Percentiles rank a stretch among this genome's conserved stretches.
phyloP scores from a whole-genome alignment of 2,329 filamentous ascomycete genomes.

The Cladosporium sp. region DNA sequence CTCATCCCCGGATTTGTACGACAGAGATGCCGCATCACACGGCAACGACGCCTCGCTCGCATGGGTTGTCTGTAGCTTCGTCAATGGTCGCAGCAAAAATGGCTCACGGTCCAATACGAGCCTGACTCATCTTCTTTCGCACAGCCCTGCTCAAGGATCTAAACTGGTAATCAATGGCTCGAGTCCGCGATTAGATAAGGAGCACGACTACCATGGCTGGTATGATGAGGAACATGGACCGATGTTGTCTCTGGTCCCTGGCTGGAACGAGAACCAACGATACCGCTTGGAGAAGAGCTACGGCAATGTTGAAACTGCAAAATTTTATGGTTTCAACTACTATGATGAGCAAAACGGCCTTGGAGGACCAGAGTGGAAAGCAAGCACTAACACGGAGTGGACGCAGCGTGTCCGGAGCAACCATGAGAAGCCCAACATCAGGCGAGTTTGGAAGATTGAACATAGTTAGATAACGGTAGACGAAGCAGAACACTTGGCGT shows the following conservation, averaged over 20 bases:
- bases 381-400: neutral
- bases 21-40: neutral
- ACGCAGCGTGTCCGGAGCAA: neutral
- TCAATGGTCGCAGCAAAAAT: neutral
- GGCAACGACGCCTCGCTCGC: neutral
- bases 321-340: neutral
- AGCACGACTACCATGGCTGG: neutral
- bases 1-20: neutral
- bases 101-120: neutral
- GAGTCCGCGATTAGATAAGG: neutral
- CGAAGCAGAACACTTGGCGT: neutral
- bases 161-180: constrained; percentile 5
- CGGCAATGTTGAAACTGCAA: neutral
- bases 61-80: neutral
- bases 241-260: neutral
- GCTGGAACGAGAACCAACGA: constrained; percentile 1
- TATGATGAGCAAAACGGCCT: constrained; percentile 1
- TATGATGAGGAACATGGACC: neutral
- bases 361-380: constrained; percentile 4
- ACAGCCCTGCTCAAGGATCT: neutral
- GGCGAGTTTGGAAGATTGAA: neutral
- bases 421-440: constrained; percentile 4
- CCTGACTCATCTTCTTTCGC: neutral
- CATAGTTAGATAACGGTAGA: neutral
- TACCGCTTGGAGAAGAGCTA: neutral